Base-by-base conservation (phyloP, 345 rosid species). In the Passiflora organensis region DNA sequence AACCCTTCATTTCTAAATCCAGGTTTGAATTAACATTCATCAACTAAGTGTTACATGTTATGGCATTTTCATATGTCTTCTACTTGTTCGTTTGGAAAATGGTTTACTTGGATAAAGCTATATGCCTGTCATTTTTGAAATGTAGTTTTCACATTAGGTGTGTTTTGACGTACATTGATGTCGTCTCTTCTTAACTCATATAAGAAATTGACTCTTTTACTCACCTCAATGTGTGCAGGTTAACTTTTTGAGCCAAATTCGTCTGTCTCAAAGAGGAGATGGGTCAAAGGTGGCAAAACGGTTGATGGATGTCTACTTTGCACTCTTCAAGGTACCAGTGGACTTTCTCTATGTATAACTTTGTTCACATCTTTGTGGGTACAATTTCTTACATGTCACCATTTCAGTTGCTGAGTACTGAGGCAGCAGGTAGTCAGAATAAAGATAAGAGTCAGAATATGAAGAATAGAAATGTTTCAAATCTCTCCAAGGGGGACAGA, bases 221-320 rank as follows among this genome's bases (percentile, higher is more conserved):
- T 28, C 34, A 3, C 34, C 8, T 28, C 8, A 2, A 10, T 12
- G 4, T 60, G n/a, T 71, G 60, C 82, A 93, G 91, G 86, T 93
- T 49, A 93, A 93, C 70, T 93, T 89, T 75, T 77, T 93, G 69
- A 84, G 95, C 70, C 97, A 89, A 66, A 77, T 83, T 68, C 84
- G 82, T 49, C 71, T 89, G 38, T 67, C 80, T 72, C 81, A 81
- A 53, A 86, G 75, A 79, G 99, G 96, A 66, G 91, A 89, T 49
- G 97, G 91, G 60, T 94, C 89, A 3, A 82, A 80, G 72, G 86
- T 77, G 68, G 99, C 96, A 62, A 93, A 84, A 70, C 90, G 80
- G 41, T 72, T 93, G 65, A 76, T 89, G 64, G 95, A 93, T 81
- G 87, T 89, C 4, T 93, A 93, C 66, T 93, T 93, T 75, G 99